These are phyloP conservation scores for Sporothrix schenckii DNA, from an alignment of 2,329 filamentous ascomycete species.

Conservation along the genomic window DNA sequence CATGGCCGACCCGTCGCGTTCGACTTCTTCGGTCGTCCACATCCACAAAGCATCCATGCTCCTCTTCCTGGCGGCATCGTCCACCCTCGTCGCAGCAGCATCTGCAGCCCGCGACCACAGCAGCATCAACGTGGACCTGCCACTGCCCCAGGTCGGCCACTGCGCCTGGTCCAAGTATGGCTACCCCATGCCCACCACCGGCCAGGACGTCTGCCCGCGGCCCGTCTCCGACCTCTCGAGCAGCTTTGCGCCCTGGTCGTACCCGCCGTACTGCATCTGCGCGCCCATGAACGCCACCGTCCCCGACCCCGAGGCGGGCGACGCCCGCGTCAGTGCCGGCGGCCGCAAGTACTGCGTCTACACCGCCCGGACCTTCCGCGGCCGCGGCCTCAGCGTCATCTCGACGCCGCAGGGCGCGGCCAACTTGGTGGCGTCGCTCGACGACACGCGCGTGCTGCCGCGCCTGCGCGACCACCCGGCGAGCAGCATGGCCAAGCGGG, in stretches of 20 bases:
- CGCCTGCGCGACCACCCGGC: conserved; percentile 32
- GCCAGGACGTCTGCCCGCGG: conserved; percentile 25
- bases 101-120: neutral
- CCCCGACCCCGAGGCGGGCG: neutral
- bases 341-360: conserved; percentile 38
- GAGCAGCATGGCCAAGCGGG: conserved; percentile 27
- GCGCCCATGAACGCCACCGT: conserved; percentile 22
- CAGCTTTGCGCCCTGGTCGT: conserved; percentile 36
- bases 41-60: neutral
- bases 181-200: conserved; percentile 20
- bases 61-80: neutral
- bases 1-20: neutral
- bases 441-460: conserved; percentile 36
- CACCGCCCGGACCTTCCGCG: conserved; percentile 37
- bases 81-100: neutral
- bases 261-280: conserved; percentile 34
- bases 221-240: conserved; percentile 24
- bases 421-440: conserved; percentile 35
- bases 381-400: conserved; percentile 39
- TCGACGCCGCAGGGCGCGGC: conserved; percentile 38
- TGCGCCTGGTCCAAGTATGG: conserved; percentile 31
- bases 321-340: neutral
- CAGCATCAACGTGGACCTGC: neutral
- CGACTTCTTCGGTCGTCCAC: neutral
- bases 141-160: conserved; percentile 15